Base-by-base conservation (phyloP, 2,329 filamentous ascomycete species). In the Aplosporella prunicola region DNA sequence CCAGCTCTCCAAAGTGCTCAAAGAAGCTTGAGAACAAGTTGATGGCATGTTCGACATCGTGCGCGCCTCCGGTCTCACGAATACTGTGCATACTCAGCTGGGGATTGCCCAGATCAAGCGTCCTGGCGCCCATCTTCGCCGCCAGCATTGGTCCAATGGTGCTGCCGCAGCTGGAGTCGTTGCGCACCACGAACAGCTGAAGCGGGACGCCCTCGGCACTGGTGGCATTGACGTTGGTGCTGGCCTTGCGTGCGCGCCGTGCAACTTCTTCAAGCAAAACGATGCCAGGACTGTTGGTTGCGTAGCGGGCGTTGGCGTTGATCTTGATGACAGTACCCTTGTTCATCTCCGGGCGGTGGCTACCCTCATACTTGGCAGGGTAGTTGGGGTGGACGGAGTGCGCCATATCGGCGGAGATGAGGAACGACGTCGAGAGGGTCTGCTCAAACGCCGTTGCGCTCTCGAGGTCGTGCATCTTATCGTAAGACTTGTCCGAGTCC, bases 41-140 rank as follows among this genome's bases (percentile, higher is more conserved):
- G 46, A 94, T 78, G 0, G 84, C 83, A 63, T 91, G 76, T 49
- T 82, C 83, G 1, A 96, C 82, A 63, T 98, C 89, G 50, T 87
- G 76, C 2, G 81, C 78, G 25, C 91, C 91, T 16, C 84, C 83
- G 28, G 85, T 94, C 70, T 96, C 91, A 38, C 91, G 78, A 53
- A 95, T 95, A 55, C 83, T 91, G 64, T 96, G 89, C 91, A 96
- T 96, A 56, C 82, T 87, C 46, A 95, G 68, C 67, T 96, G 89
- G 18, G 89, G 81, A 63, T 95, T 96, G 8, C 89, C 89, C 40
- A 96, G 64, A 63, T 98, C 91, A 29, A 98, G 69, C 2, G 91
- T 96, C 44, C 91, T 72, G 38, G 86, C 78, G 40, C 91, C 91
- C 50, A 96, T 67, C 42, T 80, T 80, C 16, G 89, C 87, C 37